Percentiles rank a stretch among this genome's conserved stretches.
Evolutionary conservation across 164 flowering plant genomes (phyloP).

Genomic region (Saururus chinensis): DNA sequence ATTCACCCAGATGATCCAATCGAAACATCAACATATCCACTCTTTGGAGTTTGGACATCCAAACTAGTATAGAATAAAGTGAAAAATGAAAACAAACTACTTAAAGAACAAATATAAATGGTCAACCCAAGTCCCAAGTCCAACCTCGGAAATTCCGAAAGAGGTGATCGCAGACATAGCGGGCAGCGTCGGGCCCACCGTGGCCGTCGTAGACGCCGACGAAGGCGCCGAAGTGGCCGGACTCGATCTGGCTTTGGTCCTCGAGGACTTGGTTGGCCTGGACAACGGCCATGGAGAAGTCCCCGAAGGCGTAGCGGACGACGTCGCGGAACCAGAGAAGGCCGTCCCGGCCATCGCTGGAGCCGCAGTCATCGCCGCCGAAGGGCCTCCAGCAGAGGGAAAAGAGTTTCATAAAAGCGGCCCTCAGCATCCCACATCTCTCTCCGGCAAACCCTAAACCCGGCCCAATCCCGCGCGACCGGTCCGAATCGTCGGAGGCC

Average conservation of each 20-base stretch:
- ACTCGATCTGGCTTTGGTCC: conserved; percentile 73
- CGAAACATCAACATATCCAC: too few species aligned
- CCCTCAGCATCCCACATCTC: conserved; percentile 71
- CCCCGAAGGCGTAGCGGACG: conserved; percentile 37
- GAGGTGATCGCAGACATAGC: conserved; percentile 49
- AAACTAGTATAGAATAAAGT: too few species aligned
- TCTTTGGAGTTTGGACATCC: too few species aligned
- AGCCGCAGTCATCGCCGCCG: conserved; percentile 15
- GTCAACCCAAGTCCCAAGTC: not conserved
- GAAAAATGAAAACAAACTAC: not conserved
- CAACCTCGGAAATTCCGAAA: conserved; percentile 54
- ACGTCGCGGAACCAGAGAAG: conserved; percentile 47
- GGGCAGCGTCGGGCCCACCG: conserved; percentile 62
- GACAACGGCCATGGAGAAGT: conserved; percentile 61
- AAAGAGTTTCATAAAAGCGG: conserved; percentile 48
- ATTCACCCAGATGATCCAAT: too few species aligned
- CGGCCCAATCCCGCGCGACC: not conserved
- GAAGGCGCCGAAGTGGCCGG: conserved; percentile 55
- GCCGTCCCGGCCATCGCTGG: conserved; percentile 37
- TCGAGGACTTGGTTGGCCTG: conserved; percentile 71
- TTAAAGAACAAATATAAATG: not conserved
- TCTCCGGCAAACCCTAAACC: conserved; percentile 30
- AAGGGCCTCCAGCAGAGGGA: conserved; percentile 50
- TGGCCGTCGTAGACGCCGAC: conserved; percentile 82
- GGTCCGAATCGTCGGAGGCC: not conserved